Conservation (phyloP, 2,329 filamentous ascomycete species). For the Tolypocladium nubicola region DNA sequence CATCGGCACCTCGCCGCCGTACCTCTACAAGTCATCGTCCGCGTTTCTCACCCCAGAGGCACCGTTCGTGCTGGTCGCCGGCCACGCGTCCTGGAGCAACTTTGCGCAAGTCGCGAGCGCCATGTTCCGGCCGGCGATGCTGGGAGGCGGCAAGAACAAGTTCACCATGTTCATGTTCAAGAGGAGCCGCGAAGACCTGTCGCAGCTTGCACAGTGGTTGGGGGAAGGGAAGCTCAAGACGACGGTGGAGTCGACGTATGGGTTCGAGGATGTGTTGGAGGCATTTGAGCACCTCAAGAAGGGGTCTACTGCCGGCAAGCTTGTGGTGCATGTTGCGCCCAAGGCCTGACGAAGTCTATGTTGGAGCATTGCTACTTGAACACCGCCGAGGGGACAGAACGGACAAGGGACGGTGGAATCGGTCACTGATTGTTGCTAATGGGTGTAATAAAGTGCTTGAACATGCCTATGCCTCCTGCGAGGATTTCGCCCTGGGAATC, state of each 20-base stretch:
- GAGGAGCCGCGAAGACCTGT: conserved; percentile 33
- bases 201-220: conserved; percentile 43
- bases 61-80: conserved; percentile 41
- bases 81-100: conserved; percentile 17
- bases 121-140: conserved; percentile 19
- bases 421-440: background rate
- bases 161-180: conserved; percentile 28
- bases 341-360: conserved; percentile 2
- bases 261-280: conserved; percentile 43
- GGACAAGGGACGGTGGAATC: background rate
- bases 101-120: conserved; percentile 12
- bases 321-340: conserved; percentile 28
- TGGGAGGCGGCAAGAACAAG: conserved; percentile 30
- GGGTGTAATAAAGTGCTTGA: background rate
- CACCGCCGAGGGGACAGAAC: background rate
- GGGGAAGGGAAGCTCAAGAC: conserved; percentile 45
- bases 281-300: conserved; percentile 50
- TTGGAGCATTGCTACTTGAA: background rate
- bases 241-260: conserved; percentile 43
- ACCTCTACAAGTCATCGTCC: conserved; percentile 42
- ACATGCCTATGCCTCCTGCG: no score
- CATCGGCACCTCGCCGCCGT: conserved; percentile 35
- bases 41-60: conserved; percentile 37
- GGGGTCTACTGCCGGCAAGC: conserved; percentile 49
- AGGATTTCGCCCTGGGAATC: background rate